phyloP scores from a whole-genome alignment of 805 yeast species.

The Saturnispora galanensis region DNA sequence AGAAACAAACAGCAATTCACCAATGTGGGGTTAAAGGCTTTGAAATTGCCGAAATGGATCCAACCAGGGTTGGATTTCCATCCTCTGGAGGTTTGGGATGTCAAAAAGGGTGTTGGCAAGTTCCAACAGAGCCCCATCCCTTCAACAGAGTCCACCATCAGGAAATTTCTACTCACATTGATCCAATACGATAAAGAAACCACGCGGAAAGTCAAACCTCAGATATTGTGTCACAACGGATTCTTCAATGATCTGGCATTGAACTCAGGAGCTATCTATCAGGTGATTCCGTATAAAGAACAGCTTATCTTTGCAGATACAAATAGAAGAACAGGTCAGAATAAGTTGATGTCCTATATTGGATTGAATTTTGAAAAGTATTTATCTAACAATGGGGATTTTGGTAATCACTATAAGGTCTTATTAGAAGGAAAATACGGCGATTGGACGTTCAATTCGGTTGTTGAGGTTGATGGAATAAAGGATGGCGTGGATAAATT shows the following conservation, averaged over 20 bases:
- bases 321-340: conserved; percentile 7
- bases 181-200: conserved; percentile 5
- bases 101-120: background rate
- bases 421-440: conserved; percentile 9
- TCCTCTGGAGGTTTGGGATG: background rate
- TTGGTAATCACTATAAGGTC: conserved; percentile 10
- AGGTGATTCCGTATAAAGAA: conserved; percentile 7
- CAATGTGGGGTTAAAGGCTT: too few relatives aligned
- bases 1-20: too few relatives aligned
- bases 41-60: conserved; percentile 3
- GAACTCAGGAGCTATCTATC: conserved; percentile 5
- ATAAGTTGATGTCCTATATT: conserved; percentile 9
- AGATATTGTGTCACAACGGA: conserved; percentile 12
- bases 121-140: background rate
- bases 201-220: background rate
- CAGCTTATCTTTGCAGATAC: conserved; percentile 11
- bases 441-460: conserved; percentile 7
- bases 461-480: conserved; percentile 11
- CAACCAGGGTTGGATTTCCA: background rate
- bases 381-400: conserved; percentile 2
- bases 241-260: conserved; percentile 8
- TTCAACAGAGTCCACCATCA: conserved; percentile 2
- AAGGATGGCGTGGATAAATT: background rate
- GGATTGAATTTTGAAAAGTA: conserved; percentile 13
- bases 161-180: conserved; percentile 4